phyloP scores from a whole-genome alignment of 169 alveolate species.

The Plasmodium ovale region DNA sequence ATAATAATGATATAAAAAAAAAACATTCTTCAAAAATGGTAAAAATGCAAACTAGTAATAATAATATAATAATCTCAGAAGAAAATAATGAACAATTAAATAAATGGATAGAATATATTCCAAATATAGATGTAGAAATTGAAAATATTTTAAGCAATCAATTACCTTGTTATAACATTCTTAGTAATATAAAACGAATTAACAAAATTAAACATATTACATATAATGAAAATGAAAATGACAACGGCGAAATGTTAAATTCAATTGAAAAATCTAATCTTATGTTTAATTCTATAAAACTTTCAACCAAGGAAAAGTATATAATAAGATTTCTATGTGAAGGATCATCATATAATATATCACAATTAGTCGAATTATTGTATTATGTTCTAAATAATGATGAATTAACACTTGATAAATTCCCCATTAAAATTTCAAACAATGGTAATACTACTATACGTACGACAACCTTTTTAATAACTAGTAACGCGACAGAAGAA shows the following conservation, averaged over 20 bases:
- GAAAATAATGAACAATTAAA: slow-evolving; percentile 37
- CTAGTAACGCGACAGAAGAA: not conserved
- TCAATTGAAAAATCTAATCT: slow-evolving; percentile 63
- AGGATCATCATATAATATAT: slow-evolving; percentile 33
- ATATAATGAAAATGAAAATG: slow-evolving; percentile 59
- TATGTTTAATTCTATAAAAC: slow-evolving; percentile 47
- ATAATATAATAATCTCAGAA: slow-evolving; percentile 1
- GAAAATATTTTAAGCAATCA: slow-evolving; percentile 32
- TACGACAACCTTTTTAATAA: not conserved
- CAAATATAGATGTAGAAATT: slow-evolving; percentile 28
- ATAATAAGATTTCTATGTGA: slow-evolving; percentile 65
- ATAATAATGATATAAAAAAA: slow-evolving; percentile 56
- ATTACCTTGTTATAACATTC: slow-evolving; percentile 58
- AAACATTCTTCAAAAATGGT: slow-evolving; percentile 31
- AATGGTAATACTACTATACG: slow-evolving; percentile 1
- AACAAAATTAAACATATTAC: slow-evolving; percentile 40
- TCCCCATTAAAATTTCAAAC: slow-evolving; percentile 9
- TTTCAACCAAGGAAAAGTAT: slow-evolving; percentile 40
- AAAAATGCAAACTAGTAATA: slow-evolving; percentile 38
- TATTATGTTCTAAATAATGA: slow-evolving; percentile 63
- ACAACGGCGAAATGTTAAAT: slow-evolving; percentile 30
- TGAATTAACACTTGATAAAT: slow-evolving; percentile 30
- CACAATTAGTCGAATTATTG: slow-evolving; percentile 35
- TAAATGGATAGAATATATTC: slow-evolving; percentile 51
- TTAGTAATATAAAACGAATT: slow-evolving; percentile 52